Evolutionary conservation across 2,329 filamentous ascomycete species (phyloP).

Genomic region (Arthrinium puccinioides): DNA sequence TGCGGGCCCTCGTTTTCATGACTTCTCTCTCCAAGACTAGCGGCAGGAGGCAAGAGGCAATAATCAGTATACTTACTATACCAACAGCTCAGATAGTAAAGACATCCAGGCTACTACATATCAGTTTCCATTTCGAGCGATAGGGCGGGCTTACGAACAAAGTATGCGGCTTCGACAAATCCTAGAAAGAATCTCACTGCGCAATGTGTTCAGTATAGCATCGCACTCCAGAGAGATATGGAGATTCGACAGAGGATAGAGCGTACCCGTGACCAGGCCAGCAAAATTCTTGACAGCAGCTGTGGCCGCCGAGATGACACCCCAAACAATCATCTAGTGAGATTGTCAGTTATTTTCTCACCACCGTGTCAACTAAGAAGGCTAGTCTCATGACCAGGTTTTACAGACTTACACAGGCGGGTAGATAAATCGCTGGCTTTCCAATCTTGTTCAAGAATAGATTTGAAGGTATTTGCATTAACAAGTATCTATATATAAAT

Average conservation of each 20-base stretch:
- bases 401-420: slow-evolving; percentile 31
- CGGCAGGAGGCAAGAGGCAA: too few species aligned
- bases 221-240: too few species aligned
- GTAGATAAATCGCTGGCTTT: slow-evolving; percentile 37
- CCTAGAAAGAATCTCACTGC: slow-evolving; percentile 35
- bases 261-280: too few species aligned
- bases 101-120: slow-evolving; percentile 39
- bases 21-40: too few species aligned
- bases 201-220: too few species aligned
- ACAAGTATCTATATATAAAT: slow-evolving; percentile 27
- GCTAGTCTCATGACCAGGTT: background rate
- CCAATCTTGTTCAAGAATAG: slow-evolving; percentile 43
- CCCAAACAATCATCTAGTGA: slow-evolving; percentile 39
- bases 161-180: slow-evolving; percentile 36
- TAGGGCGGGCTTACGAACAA: slow-evolving; percentile 24
- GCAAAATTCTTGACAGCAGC: slow-evolving; percentile 25
- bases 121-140: background rate
- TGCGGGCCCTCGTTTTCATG: too few species aligned
- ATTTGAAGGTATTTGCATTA: slow-evolving; percentile 46
- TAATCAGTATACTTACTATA: too few species aligned
- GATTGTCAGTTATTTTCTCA: background rate
- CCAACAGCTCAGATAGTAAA: slow-evolving; percentile 60
- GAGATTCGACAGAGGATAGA: too few species aligned
- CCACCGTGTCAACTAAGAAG: background rate
- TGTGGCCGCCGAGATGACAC: slow-evolving; percentile 35